Conservation (phyloP, 495 filamentous ascomycete species). For the Neurospora tetrasperma region DNA sequence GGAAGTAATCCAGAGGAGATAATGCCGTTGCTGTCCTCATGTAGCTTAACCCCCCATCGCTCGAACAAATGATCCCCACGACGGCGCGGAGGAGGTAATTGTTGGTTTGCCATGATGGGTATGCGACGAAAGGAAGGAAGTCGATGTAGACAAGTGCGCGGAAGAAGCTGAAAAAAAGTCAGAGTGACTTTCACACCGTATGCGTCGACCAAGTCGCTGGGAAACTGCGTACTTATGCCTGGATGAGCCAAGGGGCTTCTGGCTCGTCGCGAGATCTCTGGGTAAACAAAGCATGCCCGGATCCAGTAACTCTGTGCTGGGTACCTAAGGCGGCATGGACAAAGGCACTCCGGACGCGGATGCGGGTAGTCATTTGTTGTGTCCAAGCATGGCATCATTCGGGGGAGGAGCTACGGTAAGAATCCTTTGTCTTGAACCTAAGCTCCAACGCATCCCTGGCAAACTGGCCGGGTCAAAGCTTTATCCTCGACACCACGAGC, state of each 20-base stretch:
- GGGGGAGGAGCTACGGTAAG: background rate
- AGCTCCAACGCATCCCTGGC: background rate
- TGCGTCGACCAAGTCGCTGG: background rate
- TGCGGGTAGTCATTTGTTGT: background rate
- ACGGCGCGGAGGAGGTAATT: background rate
- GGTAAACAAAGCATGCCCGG: background rate
- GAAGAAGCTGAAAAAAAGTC: background rate
- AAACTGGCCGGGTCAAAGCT: background rate
- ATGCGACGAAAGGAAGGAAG: background rate
- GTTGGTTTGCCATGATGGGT: background rate
- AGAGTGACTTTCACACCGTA: background rate
- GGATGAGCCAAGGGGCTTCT: background rate
- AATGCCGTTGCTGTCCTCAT: background rate
- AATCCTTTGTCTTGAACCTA: background rate
- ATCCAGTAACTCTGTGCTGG: background rate
- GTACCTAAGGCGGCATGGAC: background rate
- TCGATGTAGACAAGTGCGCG: background rate
- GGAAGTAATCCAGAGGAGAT: background rate
- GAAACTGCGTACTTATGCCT: background rate
- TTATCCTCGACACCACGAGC: slow-evolving; percentile 4
- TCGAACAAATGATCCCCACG: background rate
- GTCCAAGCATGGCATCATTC: background rate
- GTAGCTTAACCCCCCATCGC: background rate
- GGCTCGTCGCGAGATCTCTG: background rate
- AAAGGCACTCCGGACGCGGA: background rate